Percentiles rank a stretch among this genome's conserved stretches.
These are phyloP conservation scores for Paramarasmius palmivorus DNA, from an alignment of 1,284 basidiomycete genomes.

Conservation along the genomic window DNA sequence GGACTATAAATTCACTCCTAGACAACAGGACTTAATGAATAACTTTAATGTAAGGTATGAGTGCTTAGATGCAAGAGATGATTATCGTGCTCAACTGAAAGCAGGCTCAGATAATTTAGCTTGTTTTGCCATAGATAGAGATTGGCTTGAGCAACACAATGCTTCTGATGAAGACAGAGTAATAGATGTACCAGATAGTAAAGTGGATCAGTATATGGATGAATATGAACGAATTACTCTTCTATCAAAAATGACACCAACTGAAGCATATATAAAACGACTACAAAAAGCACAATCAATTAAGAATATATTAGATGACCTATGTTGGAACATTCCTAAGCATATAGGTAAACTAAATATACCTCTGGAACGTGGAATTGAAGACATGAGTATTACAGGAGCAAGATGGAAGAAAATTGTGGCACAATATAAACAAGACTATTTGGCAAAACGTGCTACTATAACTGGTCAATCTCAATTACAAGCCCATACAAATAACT, in stretches of 20 bases:
- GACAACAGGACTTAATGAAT: conserved; percentile 18
- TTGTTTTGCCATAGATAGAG: neutral
- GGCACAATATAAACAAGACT: no score
- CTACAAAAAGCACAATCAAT: neutral
- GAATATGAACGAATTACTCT: neutral
- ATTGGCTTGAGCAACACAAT: no score
- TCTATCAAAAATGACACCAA: neutral
- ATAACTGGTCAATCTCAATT: no score
- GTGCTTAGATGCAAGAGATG: no score
- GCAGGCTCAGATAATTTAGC: no score
- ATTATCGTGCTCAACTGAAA: no score
- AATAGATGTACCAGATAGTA: neutral
- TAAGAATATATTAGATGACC: neutral
- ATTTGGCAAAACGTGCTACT: no score
- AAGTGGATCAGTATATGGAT: neutral
- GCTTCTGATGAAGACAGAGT: no score
- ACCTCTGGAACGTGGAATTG: neutral
- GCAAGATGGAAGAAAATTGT: no score
- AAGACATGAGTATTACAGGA: neutral
- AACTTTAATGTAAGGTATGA: conserved; percentile 28
- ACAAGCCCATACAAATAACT: no score
- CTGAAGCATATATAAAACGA: neutral
- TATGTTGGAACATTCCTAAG: neutral
- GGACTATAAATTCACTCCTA: conserved; percentile 13
- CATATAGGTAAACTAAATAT: neutral